These are phyloP conservation scores for Phytophthora fragariaefolia DNA, from an alignment of 352 stramenopile species.

Conservation along the genomic window DNA sequence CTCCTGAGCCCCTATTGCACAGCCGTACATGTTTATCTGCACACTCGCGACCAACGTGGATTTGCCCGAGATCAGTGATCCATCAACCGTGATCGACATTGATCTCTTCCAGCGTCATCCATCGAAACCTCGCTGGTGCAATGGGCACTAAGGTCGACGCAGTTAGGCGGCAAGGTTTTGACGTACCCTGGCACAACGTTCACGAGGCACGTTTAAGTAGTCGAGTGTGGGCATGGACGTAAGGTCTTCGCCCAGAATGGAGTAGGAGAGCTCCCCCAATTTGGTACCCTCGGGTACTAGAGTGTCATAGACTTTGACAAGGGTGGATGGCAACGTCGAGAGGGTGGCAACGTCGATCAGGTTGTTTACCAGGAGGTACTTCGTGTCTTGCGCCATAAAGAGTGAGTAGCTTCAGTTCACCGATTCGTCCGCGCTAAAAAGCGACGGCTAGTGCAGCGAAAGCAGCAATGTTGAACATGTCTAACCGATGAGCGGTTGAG, in stretches of 20 bases:
- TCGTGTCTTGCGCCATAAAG: conserved; percentile 42
- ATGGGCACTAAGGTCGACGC: conserved; percentile 45
- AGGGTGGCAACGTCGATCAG: conserved; percentile 29
- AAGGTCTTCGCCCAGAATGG: conserved; percentile 52
- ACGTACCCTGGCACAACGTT: conserved; percentile 46
- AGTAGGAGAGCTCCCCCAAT: conserved; percentile 49
- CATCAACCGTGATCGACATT: conserved; percentile 42
- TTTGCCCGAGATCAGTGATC: conserved; percentile 44
- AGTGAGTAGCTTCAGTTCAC: too few species aligned
- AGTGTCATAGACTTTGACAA: conserved; percentile 44
- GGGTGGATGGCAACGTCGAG: conserved; percentile 25
- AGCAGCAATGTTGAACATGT: too few species aligned
- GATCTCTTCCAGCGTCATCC: conserved; percentile 53
- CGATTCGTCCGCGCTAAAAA: too few species aligned
- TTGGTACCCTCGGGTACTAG: conserved; percentile 47
- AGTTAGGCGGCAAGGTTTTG: conserved; percentile 46
- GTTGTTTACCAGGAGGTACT: conserved; percentile 57
- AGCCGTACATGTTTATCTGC: conserved; percentile 42
- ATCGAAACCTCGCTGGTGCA: conserved; percentile 42
- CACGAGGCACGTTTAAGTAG: conserved; percentile 48
- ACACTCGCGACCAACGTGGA: conserved; percentile 34
- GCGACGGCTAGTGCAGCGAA: conserved; percentile 39
- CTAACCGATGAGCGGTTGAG: too few species aligned
- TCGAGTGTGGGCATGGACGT: conserved; percentile 55
- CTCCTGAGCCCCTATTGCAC: conserved; percentile 23